Conservation (phyloP, 2,329 filamentous ascomycete species). For the Septoria linicola region DNA sequence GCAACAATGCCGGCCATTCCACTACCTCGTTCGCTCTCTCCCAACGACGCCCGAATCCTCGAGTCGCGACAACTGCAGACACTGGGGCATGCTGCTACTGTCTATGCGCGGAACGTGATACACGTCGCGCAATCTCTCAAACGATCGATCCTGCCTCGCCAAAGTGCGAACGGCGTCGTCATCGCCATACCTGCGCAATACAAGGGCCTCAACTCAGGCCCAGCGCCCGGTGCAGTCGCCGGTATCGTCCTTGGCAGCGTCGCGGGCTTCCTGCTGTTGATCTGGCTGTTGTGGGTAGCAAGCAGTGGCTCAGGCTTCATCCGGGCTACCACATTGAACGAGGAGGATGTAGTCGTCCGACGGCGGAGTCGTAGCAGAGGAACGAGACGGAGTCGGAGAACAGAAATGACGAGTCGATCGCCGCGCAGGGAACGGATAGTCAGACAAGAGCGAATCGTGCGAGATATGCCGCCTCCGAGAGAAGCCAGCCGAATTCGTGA, state of each 20-base stretch:
- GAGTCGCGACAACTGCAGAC: slow-evolving; percentile 27
- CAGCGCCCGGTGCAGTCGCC: slow-evolving; percentile 57
- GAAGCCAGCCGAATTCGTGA: slow-evolving; percentile 34
- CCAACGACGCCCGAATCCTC: slow-evolving; percentile 30
- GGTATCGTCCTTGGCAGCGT: slow-evolving; percentile 60
- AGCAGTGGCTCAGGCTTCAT: slow-evolving; percentile 35
- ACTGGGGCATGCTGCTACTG: slow-evolving; percentile 13
- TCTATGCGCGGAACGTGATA: slow-evolving; percentile 6
- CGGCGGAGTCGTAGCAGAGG: slow-evolving; percentile 32
- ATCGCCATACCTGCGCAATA: slow-evolving; percentile 51
- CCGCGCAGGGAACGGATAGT: slow-evolving; percentile 35
- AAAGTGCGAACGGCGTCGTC: slow-evolving; percentile 20
- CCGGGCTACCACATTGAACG: slow-evolving; percentile 29
- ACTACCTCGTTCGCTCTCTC: slow-evolving; percentile 20
- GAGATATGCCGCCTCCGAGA: slow-evolving; percentile 32
- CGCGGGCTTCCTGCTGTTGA: slow-evolving; percentile 53
- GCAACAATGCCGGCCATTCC: slow-evolving; percentile 20
- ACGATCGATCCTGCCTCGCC: slow-evolving; percentile 21
- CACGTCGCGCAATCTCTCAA: slow-evolving; percentile 14
- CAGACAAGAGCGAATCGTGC: slow-evolving; percentile 38
- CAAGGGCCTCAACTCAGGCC: slow-evolving; percentile 52
- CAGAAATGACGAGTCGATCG: slow-evolving; percentile 37
- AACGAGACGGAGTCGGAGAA: slow-evolving; percentile 28
- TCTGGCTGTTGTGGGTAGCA: slow-evolving; percentile 52
- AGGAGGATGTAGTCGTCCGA: slow-evolving; percentile 37